Evolutionary conservation across 768 basidiomycete species (phyloP), one percentile per base, ranked within the genome.

Genomic region (Bullera alba): DNA sequence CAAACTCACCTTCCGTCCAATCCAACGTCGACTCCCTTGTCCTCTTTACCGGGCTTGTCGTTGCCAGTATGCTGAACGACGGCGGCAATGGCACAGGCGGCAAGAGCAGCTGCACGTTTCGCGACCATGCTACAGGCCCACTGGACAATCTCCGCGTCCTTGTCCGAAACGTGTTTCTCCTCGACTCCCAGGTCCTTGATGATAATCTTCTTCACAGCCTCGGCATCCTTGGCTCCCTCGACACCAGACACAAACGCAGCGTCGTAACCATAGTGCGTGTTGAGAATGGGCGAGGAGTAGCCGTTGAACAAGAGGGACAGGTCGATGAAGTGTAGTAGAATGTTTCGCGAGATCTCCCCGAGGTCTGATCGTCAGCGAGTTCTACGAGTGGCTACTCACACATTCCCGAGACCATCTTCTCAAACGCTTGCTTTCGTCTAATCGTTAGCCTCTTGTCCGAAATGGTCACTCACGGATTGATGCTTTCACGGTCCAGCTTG

Each of bases 371-470:
- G 51, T 50, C 45, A 48, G 38, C 36, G 15, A 35, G 17, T 46
- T 34, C 19, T 43, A 27, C 22, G 27, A 16, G 21, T 22, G 3
- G 6, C 2, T 22, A 64, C 67, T 52, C 46, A 71, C 70, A 99
- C 93, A 99, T 96, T 50, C 95, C 95, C 1, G 90, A 95, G 60
- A 99, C 86, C 75, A 95, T 89, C 76, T 97, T 99, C 74, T 99
- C 95, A 69, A 90, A 97, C 2, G 87, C 87, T 70, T 97, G 95
- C 69, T 80, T 85, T 29, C 80, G 77, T 22, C 74, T 75, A 47
- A 3, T 28, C 7, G n/a, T 51, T 34, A 46, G 36, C 37, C 23
- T 25, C 6, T 14, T 7, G 42, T 14, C 21, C 42, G 14, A 14
- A 28, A 48, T 12, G 27, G 14, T 22, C 7, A 50, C 76, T 59